Base-by-base conservation (phyloP, 768 basidiomycete genomes). In the Artomyces pyxidatus region DNA sequence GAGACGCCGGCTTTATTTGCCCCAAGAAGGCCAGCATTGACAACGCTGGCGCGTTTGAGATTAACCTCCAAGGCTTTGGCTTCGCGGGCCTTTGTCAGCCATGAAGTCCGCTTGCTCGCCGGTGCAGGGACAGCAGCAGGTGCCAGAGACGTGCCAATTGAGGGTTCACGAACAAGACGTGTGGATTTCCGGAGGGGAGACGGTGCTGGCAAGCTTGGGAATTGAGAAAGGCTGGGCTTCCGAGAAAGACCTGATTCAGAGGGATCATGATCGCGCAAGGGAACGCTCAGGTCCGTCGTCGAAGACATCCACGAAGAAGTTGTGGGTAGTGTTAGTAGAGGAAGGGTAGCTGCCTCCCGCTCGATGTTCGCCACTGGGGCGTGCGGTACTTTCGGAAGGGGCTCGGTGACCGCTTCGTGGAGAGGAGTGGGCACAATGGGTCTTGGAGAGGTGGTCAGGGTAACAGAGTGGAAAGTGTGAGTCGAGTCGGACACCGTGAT, bases 51-150 rank as follows among this genome's bases (percentile, higher is more conserved):
- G 25, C 63, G 56, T 65, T 76, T 49, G 25, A 10, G 42, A 11
- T 39, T 53, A 16, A 50, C 52, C 50, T 65, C 65, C 44, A 63
- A 25, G 56, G 68, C 70, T 58, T 87, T 87, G 22, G 73, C 80
- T 59, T 86, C 84, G 29, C 86, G 73, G 12, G 82, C 88, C 58
- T 85, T 87, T 65, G 77, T 78, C 47, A 90, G 63, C 88, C 88
- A 89, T 3, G 88, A 89, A 8, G 84, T 84, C 27, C 87, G 78
- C 58, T 85, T 88, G 3, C 77, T 78, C 9, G 63, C 70, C 23
- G 64, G 61, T 19, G 66, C 59, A 4, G 65, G 63, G n/a, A 71
- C 68, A 32, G 54, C 58, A 16, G 54, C 51, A 5, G 49, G 56
- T 10, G 61, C 58, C 14, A 67, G 32, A 41, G 5, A 38, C 14